Conservation (phyloP, 2,329 filamentous ascomycete species). For the Neurospora crassa region DNA sequence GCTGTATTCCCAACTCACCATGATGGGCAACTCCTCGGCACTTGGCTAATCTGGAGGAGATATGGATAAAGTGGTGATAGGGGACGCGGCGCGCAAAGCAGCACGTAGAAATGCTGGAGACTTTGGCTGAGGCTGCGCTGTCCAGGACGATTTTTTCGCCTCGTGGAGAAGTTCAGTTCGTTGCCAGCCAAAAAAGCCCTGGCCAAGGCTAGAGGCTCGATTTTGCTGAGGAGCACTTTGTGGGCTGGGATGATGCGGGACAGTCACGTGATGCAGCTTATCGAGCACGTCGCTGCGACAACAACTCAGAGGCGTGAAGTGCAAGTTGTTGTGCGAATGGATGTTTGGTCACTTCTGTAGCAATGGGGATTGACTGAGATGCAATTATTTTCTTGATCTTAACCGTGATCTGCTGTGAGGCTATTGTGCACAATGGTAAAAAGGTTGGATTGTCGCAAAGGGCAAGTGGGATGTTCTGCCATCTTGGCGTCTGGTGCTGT, state of each 20-base stretch:
- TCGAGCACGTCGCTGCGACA: not conserved
- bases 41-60: conserved; percentile 28
- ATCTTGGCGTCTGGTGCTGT: not conserved
- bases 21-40: conserved; percentile 44
- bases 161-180: conserved; percentile 15
- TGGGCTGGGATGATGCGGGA: conserved; percentile 12
- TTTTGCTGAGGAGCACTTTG: conserved; percentile 14
- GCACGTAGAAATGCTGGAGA: conserved; percentile 18
- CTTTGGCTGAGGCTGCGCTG: conserved; percentile 16
- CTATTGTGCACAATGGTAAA: not conserved
- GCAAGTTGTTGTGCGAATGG: not conserved
- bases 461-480: not conserved
- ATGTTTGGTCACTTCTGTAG: not conserved
- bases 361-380: conserved; percentile 7
- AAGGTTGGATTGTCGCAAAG: not conserved
- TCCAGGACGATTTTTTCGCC: conserved; percentile 19
- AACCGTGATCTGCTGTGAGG: not conserved
- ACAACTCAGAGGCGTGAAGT: not conserved
- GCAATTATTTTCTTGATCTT: not conserved
- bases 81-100: conserved; percentile 17
- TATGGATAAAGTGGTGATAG: conserved; percentile 16
- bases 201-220: conserved; percentile 13
- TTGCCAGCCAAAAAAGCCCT: conserved; percentile 15
- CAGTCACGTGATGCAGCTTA: not conserved
- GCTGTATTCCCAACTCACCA: conserved; percentile 25